Conservation (phyloP, 805 yeast genomes). For the Metschnikowia matae region DNA sequence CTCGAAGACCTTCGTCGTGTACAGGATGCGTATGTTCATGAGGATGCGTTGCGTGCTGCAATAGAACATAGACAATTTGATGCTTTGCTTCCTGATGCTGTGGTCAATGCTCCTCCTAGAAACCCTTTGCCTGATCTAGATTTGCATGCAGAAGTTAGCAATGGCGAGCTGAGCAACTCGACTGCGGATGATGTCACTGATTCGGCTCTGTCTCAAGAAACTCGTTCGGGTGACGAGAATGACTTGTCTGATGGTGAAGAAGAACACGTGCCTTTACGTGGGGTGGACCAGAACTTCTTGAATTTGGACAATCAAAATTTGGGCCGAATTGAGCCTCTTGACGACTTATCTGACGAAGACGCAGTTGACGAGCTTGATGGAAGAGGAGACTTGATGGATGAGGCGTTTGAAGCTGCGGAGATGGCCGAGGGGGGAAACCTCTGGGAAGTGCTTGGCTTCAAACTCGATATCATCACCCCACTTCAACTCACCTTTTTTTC, state of each 20-base stretch:
- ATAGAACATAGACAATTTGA: constrained; percentile 11
- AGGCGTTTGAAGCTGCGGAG: constrained; percentile 16
- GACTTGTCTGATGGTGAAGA: neutral
- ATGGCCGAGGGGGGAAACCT: constrained; percentile 22
- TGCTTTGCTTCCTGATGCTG: constrained; percentile 2
- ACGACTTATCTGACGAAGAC: constrained; percentile 10
- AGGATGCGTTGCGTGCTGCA: constrained; percentile 11
- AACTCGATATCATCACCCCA: constrained; percentile 34
- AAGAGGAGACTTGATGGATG: constrained; percentile 12
- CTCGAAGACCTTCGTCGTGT: constrained; percentile 15
- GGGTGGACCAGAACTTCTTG: neutral
- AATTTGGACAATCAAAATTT: neutral
- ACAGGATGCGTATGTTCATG: constrained; percentile 8
- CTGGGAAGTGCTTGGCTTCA: constrained; percentile 35
- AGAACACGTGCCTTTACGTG: neutral
- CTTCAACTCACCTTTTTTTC: constrained; percentile 30
- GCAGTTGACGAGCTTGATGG: constrained; percentile 15
- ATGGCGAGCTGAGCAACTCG: neutral
- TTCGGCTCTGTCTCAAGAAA: neutral
- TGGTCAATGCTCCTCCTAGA: neutral
- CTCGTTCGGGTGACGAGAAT: neutral
- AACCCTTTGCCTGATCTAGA: neutral
- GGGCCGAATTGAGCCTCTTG: neutral
- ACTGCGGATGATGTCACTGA: neutral
- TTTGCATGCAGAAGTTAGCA: neutral